Evolutionary conservation across 306 rosid genomes (phyloP).

Genomic region (Hippophae rhamnoides): DNA sequence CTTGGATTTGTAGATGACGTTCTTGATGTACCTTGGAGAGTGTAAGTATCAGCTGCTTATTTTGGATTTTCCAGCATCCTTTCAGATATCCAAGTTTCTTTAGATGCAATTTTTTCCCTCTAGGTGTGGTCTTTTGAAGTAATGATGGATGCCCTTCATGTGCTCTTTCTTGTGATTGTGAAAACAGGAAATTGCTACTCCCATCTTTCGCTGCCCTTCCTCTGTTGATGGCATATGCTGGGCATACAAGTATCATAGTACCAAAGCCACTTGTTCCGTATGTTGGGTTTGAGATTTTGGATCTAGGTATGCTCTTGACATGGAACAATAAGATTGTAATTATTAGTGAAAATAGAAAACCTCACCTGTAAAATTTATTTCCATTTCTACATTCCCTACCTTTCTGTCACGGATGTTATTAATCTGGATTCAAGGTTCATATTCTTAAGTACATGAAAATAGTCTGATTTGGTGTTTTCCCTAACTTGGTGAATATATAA

Average conservation of each 20-base stretch:
- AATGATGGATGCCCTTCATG: conserved; percentile 14
- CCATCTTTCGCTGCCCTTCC: conserved; percentile 96
- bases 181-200: conserved; percentile 72
- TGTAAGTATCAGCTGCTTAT: conserved; percentile 49
- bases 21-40: conserved; percentile 97
- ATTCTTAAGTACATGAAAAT: not conserved
- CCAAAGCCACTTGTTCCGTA: conserved; percentile 86
- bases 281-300: conserved; percentile 60
- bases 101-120: not conserved
- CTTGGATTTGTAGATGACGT: conserved; percentile 99
- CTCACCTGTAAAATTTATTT: not conserved
- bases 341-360: not conserved
- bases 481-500: not conserved
- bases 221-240: conserved; percentile 97
- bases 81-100: not conserved
- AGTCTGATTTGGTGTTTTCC: not conserved
- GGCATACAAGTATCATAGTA: conserved; percentile 88
- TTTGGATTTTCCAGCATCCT: not conserved
- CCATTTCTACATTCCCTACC: not conserved
- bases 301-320: conserved; percentile 57
- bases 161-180: conserved; percentile 25
- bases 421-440: not conserved
- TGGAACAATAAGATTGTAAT: not conserved
- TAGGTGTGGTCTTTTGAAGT: conserved; percentile 11
- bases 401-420: no score